phyloP scores from a whole-genome alignment of 768 basidiomycete genomes.

The Auriculariales sp. region DNA sequence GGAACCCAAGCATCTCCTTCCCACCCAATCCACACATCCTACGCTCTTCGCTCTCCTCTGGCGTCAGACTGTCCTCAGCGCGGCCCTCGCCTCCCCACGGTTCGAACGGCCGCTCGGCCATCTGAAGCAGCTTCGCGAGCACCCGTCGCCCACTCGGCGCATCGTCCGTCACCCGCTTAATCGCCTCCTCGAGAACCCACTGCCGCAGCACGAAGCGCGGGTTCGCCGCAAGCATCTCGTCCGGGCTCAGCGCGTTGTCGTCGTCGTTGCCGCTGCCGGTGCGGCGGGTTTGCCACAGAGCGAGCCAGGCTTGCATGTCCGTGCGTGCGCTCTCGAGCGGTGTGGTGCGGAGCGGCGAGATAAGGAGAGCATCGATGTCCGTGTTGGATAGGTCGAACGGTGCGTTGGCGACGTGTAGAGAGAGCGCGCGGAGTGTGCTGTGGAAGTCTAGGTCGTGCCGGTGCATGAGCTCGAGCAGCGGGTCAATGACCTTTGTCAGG shows the following conservation, averaged over 20 bases:
- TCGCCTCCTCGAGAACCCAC: constrained; percentile 93
- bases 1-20: constrained; percentile 68
- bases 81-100: constrained; percentile 71
- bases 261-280: constrained; percentile 14
- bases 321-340: not conserved
- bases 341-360: not conserved
- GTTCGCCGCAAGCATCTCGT: constrained; percentile 46
- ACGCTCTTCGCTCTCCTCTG: constrained; percentile 54
- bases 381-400: constrained; percentile 7
- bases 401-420: constrained; percentile 9
- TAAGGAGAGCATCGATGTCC: constrained; percentile 1
- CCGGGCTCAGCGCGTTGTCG: constrained; percentile 19
- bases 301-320: constrained; percentile 40
- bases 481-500: constrained; percentile 42
- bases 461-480: constrained; percentile 64
- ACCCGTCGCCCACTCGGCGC: constrained; percentile 44
- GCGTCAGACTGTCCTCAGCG: constrained; percentile 32
- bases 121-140: constrained; percentile 74
- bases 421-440: constrained; percentile 62
- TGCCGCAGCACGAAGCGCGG: constrained; percentile 89
- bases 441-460: constrained; percentile 75
- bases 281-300: constrained; percentile 43
- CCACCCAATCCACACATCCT: constrained; percentile 69
- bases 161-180: constrained; percentile 58
- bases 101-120: constrained; percentile 78